Evolutionary conservation across 2,329 filamentous ascomycete species (phyloP).

Genomic region (Lachnellula arida): DNA sequence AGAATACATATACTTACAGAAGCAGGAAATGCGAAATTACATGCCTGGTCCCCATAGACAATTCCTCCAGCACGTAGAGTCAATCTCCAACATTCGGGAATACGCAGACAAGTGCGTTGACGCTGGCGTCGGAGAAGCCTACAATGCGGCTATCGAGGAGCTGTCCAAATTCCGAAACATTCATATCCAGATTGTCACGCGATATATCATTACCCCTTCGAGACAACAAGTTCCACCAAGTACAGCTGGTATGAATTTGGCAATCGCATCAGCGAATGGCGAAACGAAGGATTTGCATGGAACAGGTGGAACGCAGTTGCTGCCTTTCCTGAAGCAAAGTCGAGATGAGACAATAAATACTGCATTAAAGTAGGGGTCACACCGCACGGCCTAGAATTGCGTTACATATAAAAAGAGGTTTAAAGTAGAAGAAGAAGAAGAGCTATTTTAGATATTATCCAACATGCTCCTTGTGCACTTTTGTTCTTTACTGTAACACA

Average conservation of each 20-base stretch:
- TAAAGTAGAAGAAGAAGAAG: too few species aligned
- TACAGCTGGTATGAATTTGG: conserved; percentile 38
- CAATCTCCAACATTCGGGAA: conserved; percentile 68
- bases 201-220: conserved; percentile 84
- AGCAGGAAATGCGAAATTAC: conserved; percentile 71
- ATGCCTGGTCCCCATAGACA: conserved; percentile 82
- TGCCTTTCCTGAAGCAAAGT: conserved; percentile 86
- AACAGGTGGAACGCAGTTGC: conserved; percentile 80
- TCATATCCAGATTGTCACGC: conserved; percentile 83
- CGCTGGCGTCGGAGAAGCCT: conserved; percentile 53
- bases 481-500: neutral
- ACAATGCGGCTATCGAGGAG: conserved; percentile 70
- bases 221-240: conserved; percentile 40
- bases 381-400: neutral
- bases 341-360: conserved; percentile 70
- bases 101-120: conserved; percentile 49
- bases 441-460: too few species aligned
- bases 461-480: too few species aligned
- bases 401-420: too few species aligned
- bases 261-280: conserved; percentile 26
- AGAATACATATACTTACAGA: neutral
- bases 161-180: conserved; percentile 74
- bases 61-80: conserved; percentile 68
- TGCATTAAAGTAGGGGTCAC: conserved; percentile 3
- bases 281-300: conserved; percentile 54